Percentiles rank a stretch among this genome's conserved stretches.
Conservation (phyloP, 176 grass and related monocot genomes). For the Miscanthus lutarioriparius region DNA sequence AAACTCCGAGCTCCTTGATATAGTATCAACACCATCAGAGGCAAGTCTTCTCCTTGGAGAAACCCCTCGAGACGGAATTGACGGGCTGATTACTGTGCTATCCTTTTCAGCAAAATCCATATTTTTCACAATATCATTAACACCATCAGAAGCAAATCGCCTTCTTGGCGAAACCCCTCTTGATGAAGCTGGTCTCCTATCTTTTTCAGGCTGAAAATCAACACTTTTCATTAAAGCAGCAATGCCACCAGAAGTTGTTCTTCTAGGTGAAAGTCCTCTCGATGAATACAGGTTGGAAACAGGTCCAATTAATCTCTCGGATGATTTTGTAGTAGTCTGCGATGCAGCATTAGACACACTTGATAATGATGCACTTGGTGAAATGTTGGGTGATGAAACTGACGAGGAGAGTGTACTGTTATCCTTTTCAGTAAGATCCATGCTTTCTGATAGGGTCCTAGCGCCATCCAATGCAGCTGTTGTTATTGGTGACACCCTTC, state of each 20-base stretch:
- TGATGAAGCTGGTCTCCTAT: slow-evolving; percentile 40
- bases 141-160: slow-evolving; percentile 37
- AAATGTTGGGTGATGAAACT: slow-evolving; percentile 41
- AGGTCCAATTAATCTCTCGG: slow-evolving; percentile 30
- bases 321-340: slow-evolving; percentile 37
- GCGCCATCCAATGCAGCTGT: slow-evolving; percentile 21
- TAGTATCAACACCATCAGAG: slow-evolving; percentile 43
- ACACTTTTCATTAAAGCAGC: slow-evolving; percentile 17
- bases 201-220: slow-evolving; percentile 41
- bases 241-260: slow-evolving; percentile 37
- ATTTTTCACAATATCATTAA: slow-evolving; percentile 37
- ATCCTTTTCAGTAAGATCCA: slow-evolving; percentile 48
- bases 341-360: slow-evolving; percentile 44
- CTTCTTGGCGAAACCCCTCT: slow-evolving; percentile 57
- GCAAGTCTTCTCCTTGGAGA: slow-evolving; percentile 55
- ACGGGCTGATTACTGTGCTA: slow-evolving; percentile 31
- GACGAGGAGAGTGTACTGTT: slow-evolving; percentile 1
- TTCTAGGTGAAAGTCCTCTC: slow-evolving; percentile 52
- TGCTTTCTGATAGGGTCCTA: slow-evolving; percentile 34
- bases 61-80: slow-evolving; percentile 38
- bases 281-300: slow-evolving; percentile 32
- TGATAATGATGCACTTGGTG: slow-evolving; percentile 32
- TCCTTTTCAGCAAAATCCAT: slow-evolving; percentile 44
- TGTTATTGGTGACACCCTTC: slow-evolving; percentile 33
- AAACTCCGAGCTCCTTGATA: slow-evolving; percentile 33